Conservation (phyloP, 169 alveolate genomes). For the Plasmodium gaboni region DNA sequence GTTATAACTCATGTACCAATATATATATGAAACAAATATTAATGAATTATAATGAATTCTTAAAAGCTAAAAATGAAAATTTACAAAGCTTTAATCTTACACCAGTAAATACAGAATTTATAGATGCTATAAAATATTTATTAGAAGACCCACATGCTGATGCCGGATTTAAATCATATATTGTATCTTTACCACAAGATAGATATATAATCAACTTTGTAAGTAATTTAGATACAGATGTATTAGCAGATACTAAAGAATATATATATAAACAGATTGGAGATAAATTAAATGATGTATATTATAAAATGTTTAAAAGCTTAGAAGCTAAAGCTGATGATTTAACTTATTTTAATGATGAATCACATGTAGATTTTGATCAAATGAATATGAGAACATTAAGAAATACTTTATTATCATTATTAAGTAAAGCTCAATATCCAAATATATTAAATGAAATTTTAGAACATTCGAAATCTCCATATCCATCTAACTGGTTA, state of each 20-base stretch:
- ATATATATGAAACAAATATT: slow-evolving; percentile 77
- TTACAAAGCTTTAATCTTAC: slow-evolving; percentile 15
- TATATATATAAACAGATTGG: slow-evolving; percentile 57
- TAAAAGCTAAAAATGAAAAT: slow-evolving; percentile 16
- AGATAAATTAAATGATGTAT: slow-evolving; percentile 20
- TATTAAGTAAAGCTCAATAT: slow-evolving; percentile 62
- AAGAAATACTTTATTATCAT: slow-evolving; percentile 31
- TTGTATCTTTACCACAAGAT: slow-evolving; percentile 49
- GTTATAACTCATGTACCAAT: slow-evolving; percentile 79
- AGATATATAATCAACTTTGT: slow-evolving; percentile 34
- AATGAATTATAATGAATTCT: slow-evolving; percentile 50
- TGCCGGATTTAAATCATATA: slow-evolving; percentile 67
- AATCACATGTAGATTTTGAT: slow-evolving; percentile 75
- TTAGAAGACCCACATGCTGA: slow-evolving; percentile 62
- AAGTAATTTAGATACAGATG: slow-evolving; percentile 52
- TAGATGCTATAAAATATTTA: slow-evolving; percentile 50
- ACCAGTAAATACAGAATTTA: slow-evolving; percentile 55
- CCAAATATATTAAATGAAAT: slow-evolving; percentile 42
- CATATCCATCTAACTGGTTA: slow-evolving; percentile 73
- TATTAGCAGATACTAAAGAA: slow-evolving; percentile 55
- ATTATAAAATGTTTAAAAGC: slow-evolving; percentile 19
- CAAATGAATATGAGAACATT: slow-evolving; percentile 70
- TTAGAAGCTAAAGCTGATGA: slow-evolving; percentile 41
- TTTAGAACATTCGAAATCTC: slow-evolving; percentile 47
- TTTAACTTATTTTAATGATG: slow-evolving; percentile 68